Conservation (phyloP, 768 basidiomycete species). For the Rubroboletus satanas region DNA sequence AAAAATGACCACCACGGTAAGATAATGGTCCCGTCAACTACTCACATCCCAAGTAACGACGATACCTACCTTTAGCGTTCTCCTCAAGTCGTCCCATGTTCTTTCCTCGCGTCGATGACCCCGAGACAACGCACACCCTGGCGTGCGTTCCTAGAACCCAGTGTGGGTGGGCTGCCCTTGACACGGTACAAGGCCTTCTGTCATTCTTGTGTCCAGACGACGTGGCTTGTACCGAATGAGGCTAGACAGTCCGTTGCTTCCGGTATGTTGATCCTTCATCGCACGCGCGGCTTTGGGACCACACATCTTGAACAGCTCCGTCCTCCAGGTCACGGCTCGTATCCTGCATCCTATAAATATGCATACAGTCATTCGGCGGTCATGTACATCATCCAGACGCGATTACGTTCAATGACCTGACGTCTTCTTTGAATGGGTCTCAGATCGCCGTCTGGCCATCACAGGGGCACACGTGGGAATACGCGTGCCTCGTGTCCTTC, state of each 20-base stretch:
- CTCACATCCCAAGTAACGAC: not conserved
- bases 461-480: not conserved
- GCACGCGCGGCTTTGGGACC: no score
- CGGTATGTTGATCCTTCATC: no score
- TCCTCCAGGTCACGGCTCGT: not conserved
- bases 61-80: not conserved
- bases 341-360: not conserved
- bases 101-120: not conserved
- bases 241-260: not conserved
- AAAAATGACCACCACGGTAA: not conserved
- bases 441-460: conserved; percentile 20
- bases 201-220: not conserved
- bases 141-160: not conserved
- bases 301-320: not conserved
- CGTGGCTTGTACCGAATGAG: not conserved
- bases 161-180: not conserved
- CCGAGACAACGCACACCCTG: not conserved
- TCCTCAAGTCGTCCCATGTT: not conserved
- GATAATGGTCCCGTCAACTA: not conserved
- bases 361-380: not conserved
- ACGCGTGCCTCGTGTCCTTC: not conserved
- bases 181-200: not conserved
- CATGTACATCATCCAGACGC: not conserved
- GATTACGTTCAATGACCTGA: conserved; percentile 28
- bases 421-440: conserved; percentile 46